phyloP scores from a whole-genome alignment of 306 rosid species.

The Luffa aegyptiaca region DNA sequence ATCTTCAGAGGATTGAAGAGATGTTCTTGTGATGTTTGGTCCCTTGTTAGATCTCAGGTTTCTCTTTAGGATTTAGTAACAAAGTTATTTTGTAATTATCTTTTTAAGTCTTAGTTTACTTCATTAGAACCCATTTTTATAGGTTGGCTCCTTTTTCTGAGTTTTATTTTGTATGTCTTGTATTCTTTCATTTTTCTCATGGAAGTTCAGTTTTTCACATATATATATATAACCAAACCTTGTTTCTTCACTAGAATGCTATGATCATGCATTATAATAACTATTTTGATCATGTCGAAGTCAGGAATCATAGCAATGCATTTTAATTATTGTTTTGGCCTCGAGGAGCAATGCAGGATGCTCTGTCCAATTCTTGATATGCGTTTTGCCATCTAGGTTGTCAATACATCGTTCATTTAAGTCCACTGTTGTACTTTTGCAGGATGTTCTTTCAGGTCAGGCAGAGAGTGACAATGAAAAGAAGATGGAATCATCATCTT shows the following conservation, averaged over 20 bases:
- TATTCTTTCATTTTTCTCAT: too few relatives aligned
- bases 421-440: slow-evolving; percentile 18
- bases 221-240: background rate
- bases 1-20: too few relatives aligned
- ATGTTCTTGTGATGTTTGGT: too few relatives aligned
- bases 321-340: background rate
- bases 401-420: background rate
- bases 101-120: too few relatives aligned
- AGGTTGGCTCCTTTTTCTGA: too few relatives aligned
- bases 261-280: background rate
- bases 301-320: background rate
- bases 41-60: too few relatives aligned
- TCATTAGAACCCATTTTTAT: too few relatives aligned
- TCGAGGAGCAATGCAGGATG: background rate
- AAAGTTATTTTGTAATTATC: too few relatives aligned
- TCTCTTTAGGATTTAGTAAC: too few relatives aligned
- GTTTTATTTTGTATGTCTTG: too few relatives aligned
- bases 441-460: slow-evolving; percentile 37
- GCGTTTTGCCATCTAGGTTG: background rate
- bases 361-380: background rate
- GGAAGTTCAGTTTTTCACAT: too few relatives aligned
- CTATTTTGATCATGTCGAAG: background rate
- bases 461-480: slow-evolving; percentile 38
- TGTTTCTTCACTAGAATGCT: background rate
- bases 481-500: slow-evolving; percentile 28